A percentile compares a stretch with the other conserved stretches of the same genome.
phyloP scores from a whole-genome alignment of 148 eudicot genomes.

The Rhododendron simsii region DNA sequence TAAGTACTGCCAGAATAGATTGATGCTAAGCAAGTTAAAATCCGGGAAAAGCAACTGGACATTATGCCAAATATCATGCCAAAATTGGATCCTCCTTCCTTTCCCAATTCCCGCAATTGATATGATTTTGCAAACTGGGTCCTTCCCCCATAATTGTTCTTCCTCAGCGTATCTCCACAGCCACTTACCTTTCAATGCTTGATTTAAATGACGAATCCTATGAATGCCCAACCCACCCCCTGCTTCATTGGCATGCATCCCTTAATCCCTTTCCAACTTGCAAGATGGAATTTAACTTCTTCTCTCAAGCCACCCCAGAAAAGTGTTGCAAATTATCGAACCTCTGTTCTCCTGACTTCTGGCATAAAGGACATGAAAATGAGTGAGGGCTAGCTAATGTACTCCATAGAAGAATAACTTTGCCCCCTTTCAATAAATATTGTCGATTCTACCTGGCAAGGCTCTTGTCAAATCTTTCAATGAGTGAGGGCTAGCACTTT shows the following conservation, averaged over 20 bases:
- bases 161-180: background rate
- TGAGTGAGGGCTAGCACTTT: background rate
- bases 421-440: background rate
- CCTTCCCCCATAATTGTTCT: background rate
- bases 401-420: background rate
- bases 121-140: background rate
- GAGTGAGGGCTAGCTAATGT: background rate
- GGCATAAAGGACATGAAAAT: background rate
- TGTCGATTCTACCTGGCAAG: background rate
- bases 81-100: background rate
- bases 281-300: background rate
- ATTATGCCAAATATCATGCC: background rate
- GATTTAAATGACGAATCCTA: background rate
- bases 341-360: background rate
- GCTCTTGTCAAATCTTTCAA: background rate
- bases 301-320: background rate
- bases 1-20: background rate
- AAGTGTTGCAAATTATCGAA: background rate
- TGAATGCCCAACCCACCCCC: background rate
- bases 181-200: background rate
- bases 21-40: background rate
- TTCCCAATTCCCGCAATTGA: background rate
- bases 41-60: background rate
- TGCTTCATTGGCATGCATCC: background rate
- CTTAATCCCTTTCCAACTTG: background rate